A percentile compares a stretch with the other conserved stretches of the same genome.
Evolutionary conservation across 768 basidiomycete species (phyloP).

Genomic region (Leccinum subtestaceum): DNA sequence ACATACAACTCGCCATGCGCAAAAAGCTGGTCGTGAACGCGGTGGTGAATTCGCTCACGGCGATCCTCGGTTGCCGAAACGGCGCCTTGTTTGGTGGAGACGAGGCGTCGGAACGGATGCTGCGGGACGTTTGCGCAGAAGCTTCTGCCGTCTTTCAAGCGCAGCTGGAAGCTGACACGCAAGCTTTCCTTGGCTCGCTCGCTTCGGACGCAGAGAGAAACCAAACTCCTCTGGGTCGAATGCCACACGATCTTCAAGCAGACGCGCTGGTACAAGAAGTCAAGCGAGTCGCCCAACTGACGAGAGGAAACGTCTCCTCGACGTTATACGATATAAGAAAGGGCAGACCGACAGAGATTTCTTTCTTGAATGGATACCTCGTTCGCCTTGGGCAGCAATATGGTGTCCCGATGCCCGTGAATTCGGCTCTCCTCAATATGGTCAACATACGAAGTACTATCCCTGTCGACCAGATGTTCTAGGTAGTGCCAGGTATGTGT

Average conservation of each 20-base stretch:
- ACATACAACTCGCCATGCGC: constrained; percentile 67
- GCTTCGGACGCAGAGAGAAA: constrained; percentile 19
- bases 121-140: constrained; percentile 64
- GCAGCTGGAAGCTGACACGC: constrained; percentile 43
- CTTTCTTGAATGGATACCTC: constrained; percentile 82
- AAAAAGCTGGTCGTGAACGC: constrained; percentile 81
- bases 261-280: constrained; percentile 54
- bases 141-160: constrained; percentile 59
- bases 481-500: constrained; percentile 12
- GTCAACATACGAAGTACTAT: constrained; percentile 56
- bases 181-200: constrained; percentile 24
- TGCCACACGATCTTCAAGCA: constrained; percentile 47
- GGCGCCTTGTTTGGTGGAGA: constrained; percentile 61
- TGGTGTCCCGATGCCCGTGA: constrained; percentile 57
- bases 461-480: constrained; percentile 48
- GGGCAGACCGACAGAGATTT: constrained; percentile 70
- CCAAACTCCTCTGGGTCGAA: constrained; percentile 33
- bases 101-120: constrained; percentile 41
- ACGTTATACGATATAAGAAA: constrained; percentile 72
- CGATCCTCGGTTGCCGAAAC: constrained; percentile 76
- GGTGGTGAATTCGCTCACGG: constrained; percentile 83
- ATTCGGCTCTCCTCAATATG: constrained; percentile 51
- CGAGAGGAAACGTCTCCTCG: constrained; percentile 70
- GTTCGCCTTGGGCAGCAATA: constrained; percentile 56
- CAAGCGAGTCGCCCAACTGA: constrained; percentile 52